Percentiles rank a stretch among this genome's conserved stretches.
phyloP scores from a whole-genome alignment of 2,329 filamentous ascomycete species.

The Penicillium hordei region DNA sequence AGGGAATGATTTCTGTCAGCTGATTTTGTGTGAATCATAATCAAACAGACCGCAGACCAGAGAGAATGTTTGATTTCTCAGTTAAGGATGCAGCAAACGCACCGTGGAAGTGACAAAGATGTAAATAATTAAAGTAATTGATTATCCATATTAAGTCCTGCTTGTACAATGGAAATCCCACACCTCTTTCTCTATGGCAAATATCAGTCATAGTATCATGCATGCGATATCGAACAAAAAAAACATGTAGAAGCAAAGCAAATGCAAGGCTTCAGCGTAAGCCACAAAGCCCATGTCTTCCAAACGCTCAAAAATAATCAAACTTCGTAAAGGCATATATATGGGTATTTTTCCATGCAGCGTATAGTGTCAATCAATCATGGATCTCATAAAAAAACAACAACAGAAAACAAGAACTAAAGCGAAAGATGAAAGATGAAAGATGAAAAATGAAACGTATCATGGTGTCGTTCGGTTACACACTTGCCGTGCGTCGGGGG shows the following conservation, averaged over 20 bases:
- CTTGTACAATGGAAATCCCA: constrained; percentile 9
- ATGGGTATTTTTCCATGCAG: constrained; percentile 13
- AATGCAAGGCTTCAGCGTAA: constrained; percentile 9
- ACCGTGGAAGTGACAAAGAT: not conserved
- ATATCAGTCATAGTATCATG: constrained; percentile 9
- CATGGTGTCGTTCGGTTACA: constrained; percentile 29
- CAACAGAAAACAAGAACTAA: too few relatives aligned
- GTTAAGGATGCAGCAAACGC: not conserved
- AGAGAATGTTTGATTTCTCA: not conserved
- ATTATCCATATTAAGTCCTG: constrained; percentile 11
- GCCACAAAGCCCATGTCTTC: not conserved
- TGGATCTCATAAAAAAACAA: constrained; percentile 9
- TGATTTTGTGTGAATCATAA: too few relatives aligned
- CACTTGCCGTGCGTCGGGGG: constrained; percentile 46
- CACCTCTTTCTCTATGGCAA: not conserved
- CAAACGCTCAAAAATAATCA: constrained; percentile 6
- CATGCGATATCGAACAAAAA: constrained; percentile 4
- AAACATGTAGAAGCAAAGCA: constrained; percentile 8
- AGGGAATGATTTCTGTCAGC: too few relatives aligned
- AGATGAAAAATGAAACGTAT: constrained; percentile 7
- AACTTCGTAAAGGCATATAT: constrained; percentile 5
- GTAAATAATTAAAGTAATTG: not conserved
- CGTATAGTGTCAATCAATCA: constrained; percentile 12
- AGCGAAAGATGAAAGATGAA: not conserved
- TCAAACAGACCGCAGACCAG: too few relatives aligned